Evolutionary conservation across 495 filamentous ascomycete species (phyloP), one percentile per base, ranked within the genome.

Genomic region (Penicillium dipodomyicola): DNA sequence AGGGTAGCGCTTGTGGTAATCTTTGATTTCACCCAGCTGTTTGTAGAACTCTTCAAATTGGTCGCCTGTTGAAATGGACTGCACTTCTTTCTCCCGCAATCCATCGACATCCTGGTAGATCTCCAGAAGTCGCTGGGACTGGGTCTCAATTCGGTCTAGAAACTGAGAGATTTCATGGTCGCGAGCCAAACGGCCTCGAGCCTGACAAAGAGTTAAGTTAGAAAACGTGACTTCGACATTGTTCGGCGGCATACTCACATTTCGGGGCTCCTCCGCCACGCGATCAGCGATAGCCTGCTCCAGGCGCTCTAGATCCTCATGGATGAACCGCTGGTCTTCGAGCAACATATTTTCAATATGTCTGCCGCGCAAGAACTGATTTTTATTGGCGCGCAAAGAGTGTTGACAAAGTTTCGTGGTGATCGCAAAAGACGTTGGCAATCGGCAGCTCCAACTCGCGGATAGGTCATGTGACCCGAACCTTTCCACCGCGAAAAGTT

Each of bases 221-320:
- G 70, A 48, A 60, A 49, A 27, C 30, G 4, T 49, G 5, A n/a
- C 39, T 25, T 25, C 14, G 20, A 48, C 33, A 54, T 45, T 17
- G 40, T 25, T 43, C 23, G 30, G 41, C 35, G 35, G 43, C 23
- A 49, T 20, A 82, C 84, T 66, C 77, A 95, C 92, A 67, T 92
- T 87, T 76, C 87, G 88, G 23, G 92, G 92, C 53, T 97, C 90
- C 56, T 96, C 90, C 42, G 86, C 78, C 49, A 91, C 83, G 57
- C 93, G 87, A 68, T 97, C 94, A 22, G 89, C 88, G 63, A 97
- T 88, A 32, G 90, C 94, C 72, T 94, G 90, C 76, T 97, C 94
- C 47, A 97, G 78, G 58, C 95, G 82, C 79, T 98, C 94, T 19
- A 97, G 78, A 70, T 97, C 93, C 82, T 98, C 94, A 58, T 96